Evolutionary conservation across 129 eudicot genomes (phyloP), one percentile per base, ranked within the genome.

Genomic region (Smallanthus sonchifolius): DNA sequence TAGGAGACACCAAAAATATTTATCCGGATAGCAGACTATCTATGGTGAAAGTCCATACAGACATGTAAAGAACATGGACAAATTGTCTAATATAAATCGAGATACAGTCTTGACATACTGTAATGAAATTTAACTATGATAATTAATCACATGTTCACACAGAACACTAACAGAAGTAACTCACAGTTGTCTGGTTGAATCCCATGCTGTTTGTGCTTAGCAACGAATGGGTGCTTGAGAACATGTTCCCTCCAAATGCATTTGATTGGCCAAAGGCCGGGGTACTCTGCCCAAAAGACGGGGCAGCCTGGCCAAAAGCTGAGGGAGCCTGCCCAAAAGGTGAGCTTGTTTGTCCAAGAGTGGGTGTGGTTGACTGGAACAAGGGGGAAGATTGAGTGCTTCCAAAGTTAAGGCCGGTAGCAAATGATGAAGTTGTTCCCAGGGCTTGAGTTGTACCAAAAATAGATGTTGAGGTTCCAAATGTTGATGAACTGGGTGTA

Each of bases 351-450:
- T 90, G 98, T 36, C 91, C 88, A 74, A 94, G 82, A 57, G 98
- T 68, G 64, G 97, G 94, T 35, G 91, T 65, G 62, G 82, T 65
- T 40, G 99, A 94, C 86, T 91, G 99, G 64, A 91, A 95, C 47
- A 87, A 65, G 40, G 91, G 87, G 36, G 99, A 85, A n/a, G 91
- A 78, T 76, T 90, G 99, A 34, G 98, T 84, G 77, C 73, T 90
- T 28, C 88, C 89, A 68, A 89, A 92, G 63, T 77, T 87, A 73
- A 89, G 65, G 66, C 96, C 84, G 45, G 87, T 37, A 55, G 80
- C 84, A 86, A 87, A 90, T 55, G 87, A 52, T 49, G 90, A 20
- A 61, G 82, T 68, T 57, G 90, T 56, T 48, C 86, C 95, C 81
- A 81, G 96, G 16, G 91, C 76, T 71, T 87, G 73, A 37, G 88